phyloP scores from a whole-genome alignment of 2,329 filamentous ascomycete species.

The Fusarium longipes region DNA sequence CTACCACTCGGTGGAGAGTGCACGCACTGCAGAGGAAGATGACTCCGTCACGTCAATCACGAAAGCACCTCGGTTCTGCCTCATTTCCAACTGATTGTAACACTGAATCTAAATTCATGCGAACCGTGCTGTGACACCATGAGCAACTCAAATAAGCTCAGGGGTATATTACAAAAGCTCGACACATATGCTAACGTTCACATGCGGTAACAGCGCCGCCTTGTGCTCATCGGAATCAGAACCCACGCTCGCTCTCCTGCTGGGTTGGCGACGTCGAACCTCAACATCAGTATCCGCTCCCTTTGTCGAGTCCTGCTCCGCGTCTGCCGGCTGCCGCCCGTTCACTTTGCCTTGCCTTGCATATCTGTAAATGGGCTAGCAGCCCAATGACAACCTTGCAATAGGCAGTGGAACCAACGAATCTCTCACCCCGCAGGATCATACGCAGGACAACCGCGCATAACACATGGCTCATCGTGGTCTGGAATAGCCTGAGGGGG shows the following conservation, averaged over 20 bases:
- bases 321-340: constrained; percentile 24
- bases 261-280: constrained; percentile 30
- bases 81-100: constrained; percentile 26
- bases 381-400: constrained; percentile 10
- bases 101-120: constrained; percentile 25
- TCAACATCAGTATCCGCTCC: constrained; percentile 11
- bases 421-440: constrained; percentile 36
- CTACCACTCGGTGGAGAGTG: constrained; percentile 2
- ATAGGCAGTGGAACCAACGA: constrained; percentile 35
- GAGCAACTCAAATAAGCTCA: constrained; percentile 31
- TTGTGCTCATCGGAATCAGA: constrained; percentile 2
- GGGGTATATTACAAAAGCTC: constrained; percentile 18
- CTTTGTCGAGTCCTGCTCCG: constrained; percentile 10
- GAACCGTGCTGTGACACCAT: constrained; percentile 22
- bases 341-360: constrained; percentile 20
- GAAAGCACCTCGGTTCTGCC: constrained; percentile 20
- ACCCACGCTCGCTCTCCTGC: constrained; percentile 12
- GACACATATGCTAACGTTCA: constrained; percentile 19
- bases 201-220: constrained; percentile 32
- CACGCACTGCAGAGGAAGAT: constrained; percentile 14
- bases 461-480: constrained; percentile 28
- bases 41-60: constrained; percentile 24
- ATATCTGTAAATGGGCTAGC: constrained; percentile 26
- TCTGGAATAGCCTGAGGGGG: constrained; percentile 16
- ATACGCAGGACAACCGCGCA: constrained; percentile 30